These are phyloP conservation scores for Phytomonas francai DNA, from an alignment of 208 protist species.

Conservation along the genomic window DNA sequence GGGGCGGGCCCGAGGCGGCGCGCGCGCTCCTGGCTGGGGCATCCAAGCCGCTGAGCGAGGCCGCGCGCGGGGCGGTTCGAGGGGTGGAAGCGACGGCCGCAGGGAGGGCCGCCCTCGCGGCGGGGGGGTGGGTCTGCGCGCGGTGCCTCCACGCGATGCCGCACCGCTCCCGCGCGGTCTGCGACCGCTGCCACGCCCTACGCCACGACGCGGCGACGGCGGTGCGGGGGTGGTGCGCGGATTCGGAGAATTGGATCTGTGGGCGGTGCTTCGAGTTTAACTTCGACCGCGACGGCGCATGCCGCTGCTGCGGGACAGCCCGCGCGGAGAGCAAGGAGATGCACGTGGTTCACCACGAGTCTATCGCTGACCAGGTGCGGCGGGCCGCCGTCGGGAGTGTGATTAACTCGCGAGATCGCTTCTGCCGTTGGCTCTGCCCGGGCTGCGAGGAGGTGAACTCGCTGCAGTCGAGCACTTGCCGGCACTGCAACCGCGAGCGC, in stretches of 20 bases:
- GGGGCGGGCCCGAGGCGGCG: background rate
- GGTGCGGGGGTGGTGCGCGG: slow-evolving; percentile 13
- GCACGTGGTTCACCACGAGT: slow-evolving; percentile 14
- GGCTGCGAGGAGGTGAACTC: slow-evolving; percentile 59
- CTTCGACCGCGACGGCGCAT: slow-evolving; percentile 7
- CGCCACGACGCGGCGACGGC: slow-evolving; percentile 32
- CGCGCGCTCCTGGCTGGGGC: slow-evolving; percentile 2
- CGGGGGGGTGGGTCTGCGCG: slow-evolving; percentile 54
- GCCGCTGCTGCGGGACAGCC: slow-evolving; percentile 30
- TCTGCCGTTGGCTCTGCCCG: slow-evolving; percentile 55
- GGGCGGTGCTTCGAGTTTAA: slow-evolving; percentile 44
- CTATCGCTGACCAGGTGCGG: slow-evolving; percentile 32
- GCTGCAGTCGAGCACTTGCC: slow-evolving; percentile 33
- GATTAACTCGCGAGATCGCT: slow-evolving; percentile 51
- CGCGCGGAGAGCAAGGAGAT: slow-evolving; percentile 6
- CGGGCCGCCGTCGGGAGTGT: slow-evolving; percentile 29
- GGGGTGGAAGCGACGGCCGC: slow-evolving; percentile 17
- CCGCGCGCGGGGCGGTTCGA: slow-evolving; percentile 9
- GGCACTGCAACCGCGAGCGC: slow-evolving; percentile 42
- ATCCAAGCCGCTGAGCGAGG: slow-evolving; percentile 2
- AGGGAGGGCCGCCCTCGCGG: slow-evolving; percentile 21
- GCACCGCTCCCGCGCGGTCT: slow-evolving; percentile 34
- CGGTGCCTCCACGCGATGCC: slow-evolving; percentile 23
- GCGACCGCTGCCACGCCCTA: slow-evolving; percentile 31
- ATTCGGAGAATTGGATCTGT: slow-evolving; percentile 29